These are phyloP conservation scores for Chytridiales sp. DNA, from an alignment of 371 early-diverging fungal species.

Conservation along the genomic window DNA sequence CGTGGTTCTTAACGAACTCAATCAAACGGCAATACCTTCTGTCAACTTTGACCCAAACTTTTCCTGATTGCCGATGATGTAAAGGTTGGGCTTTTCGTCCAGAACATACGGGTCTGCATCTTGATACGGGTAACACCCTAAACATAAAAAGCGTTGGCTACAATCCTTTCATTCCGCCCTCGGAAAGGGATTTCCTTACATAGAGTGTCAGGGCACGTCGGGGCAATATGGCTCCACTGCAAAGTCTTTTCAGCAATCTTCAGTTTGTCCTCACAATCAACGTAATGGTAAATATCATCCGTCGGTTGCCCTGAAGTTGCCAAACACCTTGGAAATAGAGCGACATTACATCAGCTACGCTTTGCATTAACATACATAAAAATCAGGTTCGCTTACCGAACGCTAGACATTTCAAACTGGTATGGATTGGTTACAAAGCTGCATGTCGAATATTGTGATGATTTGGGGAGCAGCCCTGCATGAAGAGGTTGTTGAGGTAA, in stretches of 20 bases:
- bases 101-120: conserved; percentile 85
- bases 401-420: conserved; percentile 63
- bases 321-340: conserved; percentile 53
- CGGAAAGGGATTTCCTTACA: conserved; percentile 65
- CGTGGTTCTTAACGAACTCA: conserved; percentile 37
- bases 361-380: conserved; percentile 7
- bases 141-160: conserved; percentile 2
- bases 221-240: conserved; percentile 83
- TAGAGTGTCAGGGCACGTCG: conserved; percentile 90
- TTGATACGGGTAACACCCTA: conserved; percentile 85
- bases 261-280: conserved; percentile 55
- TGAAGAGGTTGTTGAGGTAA: conserved; percentile 89
- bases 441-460: conserved; percentile 62
- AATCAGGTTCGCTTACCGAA: conserved; percentile 44
- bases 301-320: conserved; percentile 85
- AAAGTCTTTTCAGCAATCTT: conserved; percentile 69
- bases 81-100: conserved; percentile 71
- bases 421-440: conserved; percentile 78
- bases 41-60: conserved; percentile 61
- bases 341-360: neutral
- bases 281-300: conserved; percentile 77
- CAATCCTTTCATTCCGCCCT: too few relatives aligned
- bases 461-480: conserved; percentile 60
- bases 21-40: neutral
- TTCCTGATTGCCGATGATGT: conserved; percentile 87